Conservation (phyloP, 495 filamentous ascomycete genomes). For the Penicillium soppii region DNA sequence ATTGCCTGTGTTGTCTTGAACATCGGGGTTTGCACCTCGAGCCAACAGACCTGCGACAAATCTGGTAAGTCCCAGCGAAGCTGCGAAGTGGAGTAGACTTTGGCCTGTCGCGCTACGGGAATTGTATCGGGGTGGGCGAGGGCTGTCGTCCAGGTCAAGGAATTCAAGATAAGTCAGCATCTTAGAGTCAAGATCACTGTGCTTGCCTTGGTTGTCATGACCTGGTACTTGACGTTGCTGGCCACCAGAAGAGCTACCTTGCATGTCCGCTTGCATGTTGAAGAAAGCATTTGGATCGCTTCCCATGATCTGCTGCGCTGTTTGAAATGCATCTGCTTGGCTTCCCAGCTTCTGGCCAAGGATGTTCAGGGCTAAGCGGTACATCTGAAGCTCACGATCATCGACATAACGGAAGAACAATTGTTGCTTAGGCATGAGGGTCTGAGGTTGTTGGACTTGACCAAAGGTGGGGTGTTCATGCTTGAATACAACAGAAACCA, state of each 20-base stretch:
- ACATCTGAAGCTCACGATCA: conserved; percentile 69
- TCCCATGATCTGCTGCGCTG: conserved; percentile 51
- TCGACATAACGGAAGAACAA: conserved; percentile 78
- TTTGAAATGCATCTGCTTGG: conserved; percentile 51
- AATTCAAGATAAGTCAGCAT: conserved; percentile 73
- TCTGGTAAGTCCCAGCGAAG: conserved; percentile 69
- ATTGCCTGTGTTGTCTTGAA: conserved; percentile 77
- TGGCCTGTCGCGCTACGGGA: conserved; percentile 64
- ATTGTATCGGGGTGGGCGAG: conserved; percentile 64
- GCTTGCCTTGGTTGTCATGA: conserved; percentile 39
- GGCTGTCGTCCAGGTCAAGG: conserved; percentile 74
- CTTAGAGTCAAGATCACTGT: conserved; percentile 63
- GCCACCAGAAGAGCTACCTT: conserved; percentile 37
- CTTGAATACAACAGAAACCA: conserved; percentile 74
- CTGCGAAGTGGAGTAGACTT: conserved; percentile 80
- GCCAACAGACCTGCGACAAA: conserved; percentile 80
- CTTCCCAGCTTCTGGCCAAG: conserved; percentile 48
- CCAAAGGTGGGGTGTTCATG: conserved; percentile 55
- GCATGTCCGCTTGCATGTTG: conserved; percentile 45
- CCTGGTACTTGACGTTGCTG: conserved; percentile 49
- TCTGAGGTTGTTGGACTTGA: conserved; percentile 40
- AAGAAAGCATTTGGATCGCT: conserved; percentile 45
- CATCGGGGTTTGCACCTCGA: conserved; percentile 73
- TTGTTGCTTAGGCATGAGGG: conserved; percentile 53
- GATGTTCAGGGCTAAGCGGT: conserved; percentile 46